phyloP scores from a whole-genome alignment of 2,329 filamentous ascomycete species.

The Pseudonectria buxi region DNA sequence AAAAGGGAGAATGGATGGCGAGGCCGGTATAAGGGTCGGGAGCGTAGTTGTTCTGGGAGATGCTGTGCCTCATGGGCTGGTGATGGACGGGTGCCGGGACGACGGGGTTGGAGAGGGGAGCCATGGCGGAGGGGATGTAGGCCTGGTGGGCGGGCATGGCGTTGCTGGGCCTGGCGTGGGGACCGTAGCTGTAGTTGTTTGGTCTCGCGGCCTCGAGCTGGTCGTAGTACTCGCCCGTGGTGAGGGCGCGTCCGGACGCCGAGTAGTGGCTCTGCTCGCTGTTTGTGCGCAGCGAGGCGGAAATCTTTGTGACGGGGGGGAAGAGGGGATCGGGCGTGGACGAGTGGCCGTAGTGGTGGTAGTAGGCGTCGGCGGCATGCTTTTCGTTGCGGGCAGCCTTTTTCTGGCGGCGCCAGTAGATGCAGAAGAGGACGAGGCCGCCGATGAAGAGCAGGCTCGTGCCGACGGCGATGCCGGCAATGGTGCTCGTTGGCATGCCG shows the following conservation, averaged over 20 bases:
- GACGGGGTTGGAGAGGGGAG: slow-evolving; percentile 5
- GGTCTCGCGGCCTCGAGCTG: slow-evolving; percentile 23
- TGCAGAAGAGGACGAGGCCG: slow-evolving; percentile 35
- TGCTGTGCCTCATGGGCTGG: slow-evolving; percentile 1
- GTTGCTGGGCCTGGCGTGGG: slow-evolving; percentile 16
- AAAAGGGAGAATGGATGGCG: slow-evolving; percentile 1
- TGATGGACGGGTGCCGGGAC: slow-evolving; percentile 6
- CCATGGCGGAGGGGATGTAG: slow-evolving; percentile 34
- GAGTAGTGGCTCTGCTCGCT: slow-evolving; percentile 14
- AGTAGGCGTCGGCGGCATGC: slow-evolving; percentile 3
- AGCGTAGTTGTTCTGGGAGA: slow-evolving; percentile 12
- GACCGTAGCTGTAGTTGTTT: slow-evolving; percentile 23
- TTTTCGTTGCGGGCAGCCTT: slow-evolving; percentile 24
- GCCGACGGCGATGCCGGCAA: slow-evolving; percentile 47
- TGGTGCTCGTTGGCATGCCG: slow-evolving; percentile 40
- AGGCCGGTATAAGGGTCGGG: slow-evolving; percentile 27
- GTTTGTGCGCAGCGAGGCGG: slow-evolving; percentile 14
- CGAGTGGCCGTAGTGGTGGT: slow-evolving; percentile 8
- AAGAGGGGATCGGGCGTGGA: slow-evolving; percentile 15
- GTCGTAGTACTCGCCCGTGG: slow-evolving; percentile 36
- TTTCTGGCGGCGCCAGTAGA: slow-evolving; percentile 42
- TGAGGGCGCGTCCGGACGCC: slow-evolving; percentile 19
- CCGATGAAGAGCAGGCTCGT: slow-evolving; percentile 36
- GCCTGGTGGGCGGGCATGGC: slow-evolving; percentile 43
- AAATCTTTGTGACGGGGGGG: slow-evolving; percentile 19